Evolutionary conservation across 2,329 filamentous ascomycete genomes (phyloP).

Genomic region (Dryadomyces quercus-mongolicae): DNA sequence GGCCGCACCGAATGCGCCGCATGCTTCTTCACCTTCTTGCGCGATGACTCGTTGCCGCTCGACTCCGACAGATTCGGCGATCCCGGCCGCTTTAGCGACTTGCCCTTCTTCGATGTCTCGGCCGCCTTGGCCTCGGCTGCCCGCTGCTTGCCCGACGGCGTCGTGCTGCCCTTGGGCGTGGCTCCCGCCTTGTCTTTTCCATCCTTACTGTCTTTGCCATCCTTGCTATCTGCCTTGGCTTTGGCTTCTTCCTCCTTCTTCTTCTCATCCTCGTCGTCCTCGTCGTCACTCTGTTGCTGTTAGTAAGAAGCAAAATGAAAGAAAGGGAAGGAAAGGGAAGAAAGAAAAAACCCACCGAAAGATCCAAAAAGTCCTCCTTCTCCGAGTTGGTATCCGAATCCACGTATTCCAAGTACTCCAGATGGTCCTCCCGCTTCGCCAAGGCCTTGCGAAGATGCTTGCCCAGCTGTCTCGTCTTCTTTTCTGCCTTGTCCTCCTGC

Average conservation of each 20-base stretch:
- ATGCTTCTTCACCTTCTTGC: conserved; percentile 63
- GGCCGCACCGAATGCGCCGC: conserved; percentile 31
- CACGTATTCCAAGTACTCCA: conserved; percentile 75
- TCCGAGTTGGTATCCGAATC: conserved; percentile 63
- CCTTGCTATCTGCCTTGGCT: background rate
- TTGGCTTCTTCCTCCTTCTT: conserved; percentile 24
- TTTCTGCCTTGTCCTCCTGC: conserved; percentile 54
- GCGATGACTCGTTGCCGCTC: conserved; percentile 78
- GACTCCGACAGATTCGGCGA: conserved; percentile 84
- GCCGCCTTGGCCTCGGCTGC: conserved; percentile 27
- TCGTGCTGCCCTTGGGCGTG: conserved; percentile 57
- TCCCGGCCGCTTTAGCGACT: conserved; percentile 67
- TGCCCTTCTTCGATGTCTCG: conserved; percentile 40
- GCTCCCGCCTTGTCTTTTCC: conserved; percentile 34
- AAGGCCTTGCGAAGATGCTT: conserved; percentile 72
- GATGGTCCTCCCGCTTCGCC: conserved; percentile 74
- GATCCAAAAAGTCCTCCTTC: conserved; percentile 19
- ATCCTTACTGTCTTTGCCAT: conserved; percentile 2
- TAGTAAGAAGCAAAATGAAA: background rate
- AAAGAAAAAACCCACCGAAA: conserved; percentile 18
- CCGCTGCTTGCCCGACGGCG: conserved; percentile 36
- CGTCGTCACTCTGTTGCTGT: background rate
- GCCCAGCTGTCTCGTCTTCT: conserved; percentile 59
- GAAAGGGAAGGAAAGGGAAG: background rate
- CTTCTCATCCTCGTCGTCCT: conserved; percentile 18